Conservation (phyloP, 805 yeast genomes). For the Lipomyces sp. region DNA sequence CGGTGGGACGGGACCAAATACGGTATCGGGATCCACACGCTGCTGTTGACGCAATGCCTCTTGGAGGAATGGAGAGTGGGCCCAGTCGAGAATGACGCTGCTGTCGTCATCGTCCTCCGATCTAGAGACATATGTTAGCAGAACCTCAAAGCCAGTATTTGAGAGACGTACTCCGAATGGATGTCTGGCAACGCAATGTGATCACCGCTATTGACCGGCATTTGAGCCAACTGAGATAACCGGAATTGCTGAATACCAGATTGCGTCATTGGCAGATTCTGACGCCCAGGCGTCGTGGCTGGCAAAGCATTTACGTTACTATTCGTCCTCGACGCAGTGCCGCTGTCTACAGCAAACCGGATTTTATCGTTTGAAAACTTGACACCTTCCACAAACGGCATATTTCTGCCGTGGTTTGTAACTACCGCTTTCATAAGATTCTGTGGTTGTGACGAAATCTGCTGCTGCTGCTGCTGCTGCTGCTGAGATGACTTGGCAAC, state of each 20-base stretch:
- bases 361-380: slow-evolving; percentile 46
- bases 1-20: slow-evolving; percentile 77
- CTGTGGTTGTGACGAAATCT: slow-evolving; percentile 8
- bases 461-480: slow-evolving; percentile 4
- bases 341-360: slow-evolving; percentile 39
- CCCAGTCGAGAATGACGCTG: slow-evolving; percentile 62
- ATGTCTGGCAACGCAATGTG: slow-evolving; percentile 41
- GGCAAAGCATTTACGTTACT: slow-evolving; percentile 9
- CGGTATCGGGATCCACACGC: slow-evolving; percentile 62
- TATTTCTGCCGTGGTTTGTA: slow-evolving; percentile 17
- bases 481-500: background rate
- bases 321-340: slow-evolving; percentile 9
- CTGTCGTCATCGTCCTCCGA: slow-evolving; percentile 60
- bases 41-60: slow-evolving; percentile 54
- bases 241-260: slow-evolving; percentile 12
- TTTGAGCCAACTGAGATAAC: slow-evolving; percentile 27
- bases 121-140: slow-evolving; percentile 37
- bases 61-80: slow-evolving; percentile 60
- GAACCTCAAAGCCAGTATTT: background rate
- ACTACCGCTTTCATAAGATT: slow-evolving; percentile 30
- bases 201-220: slow-evolving; percentile 35
- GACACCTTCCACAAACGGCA: slow-evolving; percentile 45
- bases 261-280: background rate
- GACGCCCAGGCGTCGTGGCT: slow-evolving; percentile 27
- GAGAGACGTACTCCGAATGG: slow-evolving; percentile 41